A percentile compares a stretch with the other conserved stretches of the same genome.
These are phyloP conservation scores for Penicillium goetzii DNA, from an alignment of 495 filamentous ascomycete species.

Conservation along the genomic window DNA sequence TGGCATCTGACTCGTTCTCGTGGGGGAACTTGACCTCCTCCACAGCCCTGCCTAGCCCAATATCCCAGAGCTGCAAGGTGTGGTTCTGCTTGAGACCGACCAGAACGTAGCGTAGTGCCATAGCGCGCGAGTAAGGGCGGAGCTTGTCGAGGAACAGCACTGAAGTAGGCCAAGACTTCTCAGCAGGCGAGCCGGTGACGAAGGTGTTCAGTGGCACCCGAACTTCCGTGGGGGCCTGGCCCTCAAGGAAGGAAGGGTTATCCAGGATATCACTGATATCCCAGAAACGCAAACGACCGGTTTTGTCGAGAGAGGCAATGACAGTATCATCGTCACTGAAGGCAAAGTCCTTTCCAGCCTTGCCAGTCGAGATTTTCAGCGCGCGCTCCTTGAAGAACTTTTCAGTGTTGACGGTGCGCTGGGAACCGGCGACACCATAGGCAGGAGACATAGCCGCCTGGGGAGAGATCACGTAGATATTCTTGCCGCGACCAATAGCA, in stretches of 20 bases:
- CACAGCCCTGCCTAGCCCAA: slow-evolving; percentile 89
- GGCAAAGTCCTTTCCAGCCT: slow-evolving; percentile 96
- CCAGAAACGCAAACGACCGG: slow-evolving; percentile 94
- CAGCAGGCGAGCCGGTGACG: slow-evolving; percentile 72
- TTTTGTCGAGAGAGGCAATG: slow-evolving; percentile 95
- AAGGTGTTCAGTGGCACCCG: slow-evolving; percentile 77
- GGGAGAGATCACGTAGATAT: slow-evolving; percentile 88
- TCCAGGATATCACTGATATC: slow-evolving; percentile 80
- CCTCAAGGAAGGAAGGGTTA: slow-evolving; percentile 56
- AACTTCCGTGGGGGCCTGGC: slow-evolving; percentile 67
- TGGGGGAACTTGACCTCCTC: slow-evolving; percentile 97
- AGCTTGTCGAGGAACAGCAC: slow-evolving; percentile 95
- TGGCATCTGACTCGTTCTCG: slow-evolving; percentile 92
- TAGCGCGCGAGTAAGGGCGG: slow-evolving; percentile 82
- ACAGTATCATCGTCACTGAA: slow-evolving; percentile 96
- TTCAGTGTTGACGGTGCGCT: slow-evolving; percentile 77
- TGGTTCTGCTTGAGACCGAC: slow-evolving; percentile 99
- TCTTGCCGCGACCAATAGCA: slow-evolving; percentile 92
- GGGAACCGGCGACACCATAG: slow-evolving; percentile 71
- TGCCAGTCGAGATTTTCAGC: slow-evolving; percentile 91
- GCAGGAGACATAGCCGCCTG: slow-evolving; percentile 69
- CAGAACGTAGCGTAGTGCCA: slow-evolving; percentile 88
- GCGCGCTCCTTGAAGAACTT: slow-evolving; percentile 83
- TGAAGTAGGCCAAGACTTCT: slow-evolving; percentile 94
- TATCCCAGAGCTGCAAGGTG: slow-evolving; percentile 98